Evolutionary conservation across 2,329 filamentous ascomycete genomes (phyloP).

Genomic region (Colletotrichum australisinense): DNA sequence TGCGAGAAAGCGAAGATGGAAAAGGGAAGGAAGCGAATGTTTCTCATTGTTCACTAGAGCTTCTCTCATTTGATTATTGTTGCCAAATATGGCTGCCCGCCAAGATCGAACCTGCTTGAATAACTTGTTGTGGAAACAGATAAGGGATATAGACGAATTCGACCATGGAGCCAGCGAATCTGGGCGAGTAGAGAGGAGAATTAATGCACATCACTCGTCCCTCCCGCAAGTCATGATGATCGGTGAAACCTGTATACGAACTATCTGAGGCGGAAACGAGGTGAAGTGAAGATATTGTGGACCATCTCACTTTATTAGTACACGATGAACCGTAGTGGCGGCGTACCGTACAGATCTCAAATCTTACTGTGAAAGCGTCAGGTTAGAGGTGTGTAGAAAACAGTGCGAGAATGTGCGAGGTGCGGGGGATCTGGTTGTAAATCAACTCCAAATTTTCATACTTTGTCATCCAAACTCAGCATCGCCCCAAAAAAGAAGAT

Average conservation of each 20-base stretch:
- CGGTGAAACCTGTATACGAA: no score
- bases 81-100: background rate
- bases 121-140: no score
- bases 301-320: background rate
- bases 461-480: background rate
- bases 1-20: background rate
- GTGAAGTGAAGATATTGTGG: background rate
- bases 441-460: constrained; percentile 25
- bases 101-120: background rate
- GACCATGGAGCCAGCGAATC: no score
- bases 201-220: no score
- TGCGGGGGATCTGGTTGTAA: constrained; percentile 31
- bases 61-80: background rate
- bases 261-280: background rate
- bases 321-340: background rate
- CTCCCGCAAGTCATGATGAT: background rate
- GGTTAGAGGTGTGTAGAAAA: background rate
- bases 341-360: background rate
- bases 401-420: background rate
- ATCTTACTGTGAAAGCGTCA: rapidly evolving
- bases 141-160: no score
- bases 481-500: background rate
- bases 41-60: background rate
- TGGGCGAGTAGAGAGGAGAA: no score
- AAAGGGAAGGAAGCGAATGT: background rate